Evolutionary conservation across 257 asterid species (phyloP), one percentile per base, ranked within the genome.

Genomic region (Paraleonurus japonicus): DNA sequence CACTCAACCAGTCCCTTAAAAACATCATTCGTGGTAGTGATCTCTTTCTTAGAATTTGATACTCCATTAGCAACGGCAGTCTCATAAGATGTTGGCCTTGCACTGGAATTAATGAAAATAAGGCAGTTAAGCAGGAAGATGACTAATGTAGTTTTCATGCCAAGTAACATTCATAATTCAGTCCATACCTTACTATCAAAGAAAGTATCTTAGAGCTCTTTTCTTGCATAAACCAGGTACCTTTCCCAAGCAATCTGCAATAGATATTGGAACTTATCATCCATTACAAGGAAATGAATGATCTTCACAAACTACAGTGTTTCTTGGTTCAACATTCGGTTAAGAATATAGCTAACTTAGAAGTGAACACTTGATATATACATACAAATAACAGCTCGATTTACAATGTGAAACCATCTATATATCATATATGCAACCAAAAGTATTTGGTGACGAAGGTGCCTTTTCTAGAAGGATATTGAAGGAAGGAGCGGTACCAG

Each of bases 221-320:
- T 82, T 89, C 96, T 81, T 92, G 94, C 60, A 87, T 75, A 80
- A 89, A 92, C 98, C 98, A 92, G 80, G 85, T 92, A 75, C 96
- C 95, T 81, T 85, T 86, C 89, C 81, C 81, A 58, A 92, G 86
- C 84, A 87, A 80, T 79, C 98, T 91, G 88, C 81, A 80, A 75
- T 64, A 33, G 70, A 65, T 68, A 65, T 72, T 55, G 20, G 55
- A 57, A 26, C 7, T 12, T 27, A 67, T 78, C 59, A 69, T 66
- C 45, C 66, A 65, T 19, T 71, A 74, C 64, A 45, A 75, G 67
- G 71, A 63, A 41, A 66, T 51, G 59, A 55, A 69, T 48, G 66
- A 23, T 32, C 23, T 7, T 79, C 51, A 58, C 67, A 64, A 27
- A 4, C 23, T 32, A 16, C 37, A 63, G 8, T 2, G 43, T 35